Evolutionary conservation across 352 stramenopile genomes (phyloP).

Genomic region (Phytophthora niederhauseri): DNA sequence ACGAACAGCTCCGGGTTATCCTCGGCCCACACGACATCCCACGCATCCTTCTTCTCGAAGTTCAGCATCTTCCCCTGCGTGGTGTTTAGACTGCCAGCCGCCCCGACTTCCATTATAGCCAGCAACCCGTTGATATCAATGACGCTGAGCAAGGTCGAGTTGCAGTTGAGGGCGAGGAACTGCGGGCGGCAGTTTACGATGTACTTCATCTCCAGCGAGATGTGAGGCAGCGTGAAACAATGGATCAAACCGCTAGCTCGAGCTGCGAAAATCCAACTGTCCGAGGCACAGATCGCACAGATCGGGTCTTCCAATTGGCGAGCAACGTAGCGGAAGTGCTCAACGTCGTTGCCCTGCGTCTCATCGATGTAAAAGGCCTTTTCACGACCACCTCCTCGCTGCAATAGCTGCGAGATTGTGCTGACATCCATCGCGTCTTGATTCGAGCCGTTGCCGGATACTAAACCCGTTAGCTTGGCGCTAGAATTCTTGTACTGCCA

Average conservation of each 20-base stretch:
- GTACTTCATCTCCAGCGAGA: constrained; percentile 93
- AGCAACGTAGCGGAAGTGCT: constrained; percentile 71
- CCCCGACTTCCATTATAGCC: constrained; percentile 85
- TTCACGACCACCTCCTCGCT: constrained; percentile 75
- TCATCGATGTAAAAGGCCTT: constrained; percentile 93
- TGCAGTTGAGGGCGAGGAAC: constrained; percentile 89
- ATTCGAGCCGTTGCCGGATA: constrained; percentile 38
- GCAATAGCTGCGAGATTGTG: constrained; percentile 70
- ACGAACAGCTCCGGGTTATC: constrained; percentile 94
- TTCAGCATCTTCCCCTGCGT: constrained; percentile 71
- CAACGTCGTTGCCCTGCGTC: constrained; percentile 72
- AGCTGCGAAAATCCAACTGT: constrained; percentile 87
- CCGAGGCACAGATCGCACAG: constrained; percentile 83
- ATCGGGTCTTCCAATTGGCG: constrained; percentile 87
- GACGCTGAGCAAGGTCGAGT: constrained; percentile 84
- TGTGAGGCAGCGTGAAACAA: constrained; percentile 92
- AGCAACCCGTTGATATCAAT: constrained; percentile 92
- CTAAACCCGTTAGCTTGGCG: constrained; percentile 74
- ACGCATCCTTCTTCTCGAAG: constrained; percentile 91
- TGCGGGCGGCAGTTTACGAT: constrained; percentile 83
- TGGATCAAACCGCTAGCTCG: constrained; percentile 84
- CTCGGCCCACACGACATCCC: constrained; percentile 93
- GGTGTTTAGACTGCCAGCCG: constrained; percentile 61
- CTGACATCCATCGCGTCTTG: constrained; percentile 53
- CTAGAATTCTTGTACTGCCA: constrained; percentile 94